Base-by-base conservation (phyloP, 1,139 yeast species). In the Cylindricascospora bacillispora region DNA sequence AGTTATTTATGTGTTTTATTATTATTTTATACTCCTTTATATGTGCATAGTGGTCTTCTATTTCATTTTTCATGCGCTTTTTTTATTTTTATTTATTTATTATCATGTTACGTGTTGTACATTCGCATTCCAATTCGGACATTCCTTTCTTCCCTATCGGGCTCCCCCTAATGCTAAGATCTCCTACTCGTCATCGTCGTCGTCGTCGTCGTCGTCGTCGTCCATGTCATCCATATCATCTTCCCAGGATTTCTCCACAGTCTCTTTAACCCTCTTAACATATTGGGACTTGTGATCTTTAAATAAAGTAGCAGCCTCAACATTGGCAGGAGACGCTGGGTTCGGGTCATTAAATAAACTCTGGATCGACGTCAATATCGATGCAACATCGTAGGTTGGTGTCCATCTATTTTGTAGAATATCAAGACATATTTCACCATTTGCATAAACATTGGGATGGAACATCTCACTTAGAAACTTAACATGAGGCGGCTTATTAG, bases 381-480 rank as follows among this genome's bases (percentile, higher is more conserved):
- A 85, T n/a, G 95, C 86, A 24, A 89, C 99, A 51, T 92, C 98
- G 52, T 89, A 92, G 0, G 98, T 92, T 11, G 99, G 99, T 14
- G 94, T 80, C 99, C 99, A 89, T 51, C 97, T 67, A 60, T 89
- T 92, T 52, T 89, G 98, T 41, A 89, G 64, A 43, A 89, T 89
- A 59, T 92, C 99, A 41, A 89, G 68, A 60, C 99, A 89, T 40
- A 89, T 71, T 50, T 89, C 98, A 20, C 99, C 98, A 27, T 77
- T 70, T 14, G 94, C 94, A 52, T 89, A 89, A 5, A 89, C 97
- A 52, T 89, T 89, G 5, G 98, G 99, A 54, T 89, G 99, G 56
- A 92, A 89, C 95, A 89, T 89, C 47, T 82, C 92, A 39, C 92
- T 76, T 28, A 86, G 64, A 53, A 89, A 89, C 51, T 82, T 79